Evolutionary conservation across 495 filamentous ascomycete species (phyloP), one percentile per base, ranked within the genome.

Genomic region (Penicillium bovifimosum): DNA sequence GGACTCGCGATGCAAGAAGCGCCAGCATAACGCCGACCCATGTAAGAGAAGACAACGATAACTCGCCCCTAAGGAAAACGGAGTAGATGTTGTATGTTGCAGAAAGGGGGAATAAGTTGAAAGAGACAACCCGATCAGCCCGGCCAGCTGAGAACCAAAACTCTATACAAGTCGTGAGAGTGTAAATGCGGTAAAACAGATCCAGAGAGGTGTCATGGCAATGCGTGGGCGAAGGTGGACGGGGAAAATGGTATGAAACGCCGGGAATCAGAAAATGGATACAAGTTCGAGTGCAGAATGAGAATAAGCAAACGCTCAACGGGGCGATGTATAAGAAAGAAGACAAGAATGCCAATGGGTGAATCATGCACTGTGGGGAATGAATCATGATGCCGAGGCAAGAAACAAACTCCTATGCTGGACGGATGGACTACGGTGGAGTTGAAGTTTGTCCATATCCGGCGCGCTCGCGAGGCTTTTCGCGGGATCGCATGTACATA

Each of bases 371-470:
- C 28, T 27, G 47, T 16, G 9, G 20, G 10, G 2, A n/a, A n/a
- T n/a, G n/a, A n/a, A n/a, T n/a, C n/a, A 33, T 36, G 9, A 31
- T 41, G 40, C 27, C 41, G 6, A 11, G 20, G 5, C 2, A 3
- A 27, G 27, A 14, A 9, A 31, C 47, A 9, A 43, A 35, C 20
- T 34, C 16, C 31, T 8, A 26, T 46, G 7, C 29, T 26, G 9
- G 50, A 33, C 38, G 20, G 16, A 29, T 28, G 52, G 13, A 39
- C 53, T 64, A 74, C 10, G 73, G 73, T 17, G 73, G 73, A 20
- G 73, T 76, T n/a, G 69, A 68, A 5, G 70, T 71, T 50, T 75
- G 73, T 18, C 62, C 61, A 36, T 69, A 40, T 39, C 68, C 66
- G 2, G 65, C 40, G 10, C 56, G 64, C 27, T 66, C 56, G 17